Percentiles rank a stretch among this genome's conserved stretches.
Evolutionary conservation across 169 alveolate species (phyloP).

Genomic region (Plasmodium knowlesi): DNA sequence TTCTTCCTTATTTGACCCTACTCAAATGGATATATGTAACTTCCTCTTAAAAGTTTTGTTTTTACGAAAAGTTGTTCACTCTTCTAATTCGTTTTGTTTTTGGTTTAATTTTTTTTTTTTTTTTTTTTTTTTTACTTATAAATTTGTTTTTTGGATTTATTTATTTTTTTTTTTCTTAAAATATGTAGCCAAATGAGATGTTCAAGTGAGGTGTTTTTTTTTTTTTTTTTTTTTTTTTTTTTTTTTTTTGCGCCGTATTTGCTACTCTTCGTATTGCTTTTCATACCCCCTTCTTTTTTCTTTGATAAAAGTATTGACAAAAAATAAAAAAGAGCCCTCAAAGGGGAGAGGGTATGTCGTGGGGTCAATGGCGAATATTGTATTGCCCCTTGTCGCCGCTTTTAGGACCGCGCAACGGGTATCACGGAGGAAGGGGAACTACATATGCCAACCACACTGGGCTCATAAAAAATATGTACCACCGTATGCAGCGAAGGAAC

Average conservation of each 20-base stretch:
- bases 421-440: background rate
- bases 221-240: background rate
- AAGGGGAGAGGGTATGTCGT: background rate
- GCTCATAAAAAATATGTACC: background rate
- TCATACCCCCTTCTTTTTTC: background rate
- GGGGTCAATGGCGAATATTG: background rate
- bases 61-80: background rate
- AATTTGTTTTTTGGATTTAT: conserved; percentile 3
- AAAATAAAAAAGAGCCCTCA: background rate
- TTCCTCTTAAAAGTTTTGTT: background rate
- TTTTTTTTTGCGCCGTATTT: background rate
- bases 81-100: background rate
- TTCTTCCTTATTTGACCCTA: background rate
- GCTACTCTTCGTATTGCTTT: background rate
- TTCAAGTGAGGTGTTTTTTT: conserved; percentile 1
- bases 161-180: background rate
- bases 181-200: background rate
- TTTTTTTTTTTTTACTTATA: background rate
- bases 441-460: background rate
- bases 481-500: background rate
- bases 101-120: background rate
- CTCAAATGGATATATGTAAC: background rate
- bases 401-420: background rate
- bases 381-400: background rate
- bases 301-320: background rate